phyloP scores from a whole-genome alignment of 768 basidiomycete species.

The Hygrocybe punicea region DNA sequence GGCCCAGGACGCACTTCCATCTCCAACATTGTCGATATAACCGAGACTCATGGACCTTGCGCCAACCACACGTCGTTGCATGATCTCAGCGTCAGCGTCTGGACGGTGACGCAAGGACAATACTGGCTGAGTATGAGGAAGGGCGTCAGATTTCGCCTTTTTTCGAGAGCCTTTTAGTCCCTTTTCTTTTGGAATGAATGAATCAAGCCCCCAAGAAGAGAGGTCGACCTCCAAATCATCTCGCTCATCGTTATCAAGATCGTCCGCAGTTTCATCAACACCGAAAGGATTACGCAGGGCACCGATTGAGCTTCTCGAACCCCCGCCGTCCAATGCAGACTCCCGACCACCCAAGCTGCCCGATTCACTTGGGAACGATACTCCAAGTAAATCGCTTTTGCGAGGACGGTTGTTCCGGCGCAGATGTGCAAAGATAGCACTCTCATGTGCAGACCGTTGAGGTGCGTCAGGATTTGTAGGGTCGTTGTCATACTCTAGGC shows the following conservation, averaged over 20 bases:
- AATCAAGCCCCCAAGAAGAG: constrained; percentile 79
- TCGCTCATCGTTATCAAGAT: constrained; percentile 51
- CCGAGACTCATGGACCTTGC: constrained; percentile 68
- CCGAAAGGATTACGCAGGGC: constrained; percentile 73
- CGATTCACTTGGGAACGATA: constrained; percentile 61
- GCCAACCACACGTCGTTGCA: constrained; percentile 30
- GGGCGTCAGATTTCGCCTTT: constrained; percentile 35
- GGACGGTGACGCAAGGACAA: constrained; percentile 44
- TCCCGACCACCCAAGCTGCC: constrained; percentile 45
- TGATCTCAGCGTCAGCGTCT: constrained; percentile 40
- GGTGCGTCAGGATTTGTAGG: constrained; percentile 59
- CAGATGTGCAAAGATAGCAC: constrained; percentile 81
- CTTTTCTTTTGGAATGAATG: constrained; percentile 71
- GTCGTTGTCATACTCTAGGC: constrained; percentile 87
- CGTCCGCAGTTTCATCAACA: constrained; percentile 55
- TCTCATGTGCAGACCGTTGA: constrained; percentile 69
- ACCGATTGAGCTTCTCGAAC: constrained; percentile 57
- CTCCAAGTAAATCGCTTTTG: constrained; percentile 65
- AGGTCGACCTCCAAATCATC: constrained; percentile 72
- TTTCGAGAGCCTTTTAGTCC: constrained; percentile 38
- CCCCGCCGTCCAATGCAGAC: constrained; percentile 46
- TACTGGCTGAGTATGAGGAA: constrained; percentile 40
- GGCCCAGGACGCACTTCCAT: constrained; percentile 16
- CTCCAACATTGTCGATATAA: constrained; percentile 46
- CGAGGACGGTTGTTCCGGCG: constrained; percentile 54